Conservation (phyloP, 352 stramenopile species). For the Globisporangium megalacanthum region DNA sequence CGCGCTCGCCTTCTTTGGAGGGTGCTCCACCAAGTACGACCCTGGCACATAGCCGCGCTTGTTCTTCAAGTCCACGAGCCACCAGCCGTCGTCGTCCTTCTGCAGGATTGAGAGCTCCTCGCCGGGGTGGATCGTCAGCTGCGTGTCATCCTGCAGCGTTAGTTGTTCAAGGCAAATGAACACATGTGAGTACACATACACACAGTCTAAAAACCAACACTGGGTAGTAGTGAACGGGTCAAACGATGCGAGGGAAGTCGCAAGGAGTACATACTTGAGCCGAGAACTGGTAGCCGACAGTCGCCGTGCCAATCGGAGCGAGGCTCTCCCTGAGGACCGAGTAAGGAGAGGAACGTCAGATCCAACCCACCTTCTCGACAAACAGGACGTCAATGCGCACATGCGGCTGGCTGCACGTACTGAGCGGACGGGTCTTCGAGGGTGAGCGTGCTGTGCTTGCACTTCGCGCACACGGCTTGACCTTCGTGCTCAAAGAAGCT, state of each 20-base stretch:
- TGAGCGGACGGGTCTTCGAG: constrained; percentile 31
- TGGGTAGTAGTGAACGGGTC: neutral
- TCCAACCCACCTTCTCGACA: neutral
- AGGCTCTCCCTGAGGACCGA: constrained; percentile 36
- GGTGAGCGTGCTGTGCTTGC: constrained; percentile 71
- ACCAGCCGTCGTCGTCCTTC: constrained; percentile 85
- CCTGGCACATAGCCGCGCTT: constrained; percentile 75
- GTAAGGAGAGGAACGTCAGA: neutral
- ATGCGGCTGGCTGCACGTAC: constrained; percentile 25
- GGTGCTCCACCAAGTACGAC: constrained; percentile 78
- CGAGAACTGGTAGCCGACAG: constrained; percentile 72
- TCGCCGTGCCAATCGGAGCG: constrained; percentile 39
- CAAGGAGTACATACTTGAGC: constrained; percentile 18
- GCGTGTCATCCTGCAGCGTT: constrained; percentile 55
- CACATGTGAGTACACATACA: neutral
- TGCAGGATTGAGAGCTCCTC: constrained; percentile 75
- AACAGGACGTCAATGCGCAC: neutral
- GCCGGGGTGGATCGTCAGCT: constrained; percentile 77
- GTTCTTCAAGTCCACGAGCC: constrained; percentile 63
- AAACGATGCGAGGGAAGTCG: neutral
- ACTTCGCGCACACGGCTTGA: constrained; percentile 70
- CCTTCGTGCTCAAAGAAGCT: constrained; percentile 81
- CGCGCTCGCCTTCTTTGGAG: constrained; percentile 32
- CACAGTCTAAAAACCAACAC: neutral
- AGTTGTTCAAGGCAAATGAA: neutral